Percentiles rank a stretch among this genome's conserved stretches.
phyloP scores from a whole-genome alignment of 164 flowering plant species.

The Piper longum region DNA sequence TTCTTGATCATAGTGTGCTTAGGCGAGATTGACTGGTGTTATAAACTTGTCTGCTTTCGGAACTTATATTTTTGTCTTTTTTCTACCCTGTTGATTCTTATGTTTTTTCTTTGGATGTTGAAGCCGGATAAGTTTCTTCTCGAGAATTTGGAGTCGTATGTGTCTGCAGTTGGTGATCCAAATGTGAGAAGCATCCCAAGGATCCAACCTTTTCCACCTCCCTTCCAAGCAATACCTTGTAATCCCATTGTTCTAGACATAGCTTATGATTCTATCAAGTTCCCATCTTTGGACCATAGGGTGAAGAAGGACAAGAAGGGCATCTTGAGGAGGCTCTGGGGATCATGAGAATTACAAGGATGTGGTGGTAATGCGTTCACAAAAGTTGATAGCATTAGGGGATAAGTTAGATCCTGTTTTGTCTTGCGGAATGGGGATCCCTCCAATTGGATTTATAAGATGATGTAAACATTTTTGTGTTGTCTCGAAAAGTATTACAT shows the following conservation, averaged over 20 bases:
- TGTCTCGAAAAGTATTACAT: too few relatives aligned
- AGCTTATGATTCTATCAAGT: constrained; percentile 62
- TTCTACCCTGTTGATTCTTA: neutral
- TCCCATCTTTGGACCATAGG: constrained; percentile 85
- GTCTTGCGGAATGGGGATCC: too few relatives aligned
- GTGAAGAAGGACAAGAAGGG: constrained; percentile 92
- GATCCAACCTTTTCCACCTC: constrained; percentile 72
- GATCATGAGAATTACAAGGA: constrained; percentile 20
- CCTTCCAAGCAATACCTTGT: constrained; percentile 69
- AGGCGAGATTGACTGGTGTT: neutral
- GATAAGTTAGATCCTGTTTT: too few relatives aligned
- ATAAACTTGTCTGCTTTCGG: neutral
- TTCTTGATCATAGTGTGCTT: neutral
- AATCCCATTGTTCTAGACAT: constrained; percentile 87
- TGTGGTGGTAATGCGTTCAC: too few relatives aligned
- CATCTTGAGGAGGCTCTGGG: constrained; percentile 71
- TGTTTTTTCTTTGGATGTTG: constrained; percentile 5
- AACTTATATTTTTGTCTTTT: too few relatives aligned
- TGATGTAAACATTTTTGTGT: too few relatives aligned
- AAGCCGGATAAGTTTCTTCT: constrained; percentile 64
- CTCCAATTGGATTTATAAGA: too few relatives aligned
- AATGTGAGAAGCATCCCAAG: constrained; percentile 37
- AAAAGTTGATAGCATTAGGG: too few relatives aligned
- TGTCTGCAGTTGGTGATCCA: constrained; percentile 70
- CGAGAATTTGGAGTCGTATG: constrained; percentile 65